A percentile compares a stretch with the other conserved stretches of the same genome.
phyloP scores from a whole-genome alignment of 176 grass and related monocot genomes.

The Carex pumila region DNA sequence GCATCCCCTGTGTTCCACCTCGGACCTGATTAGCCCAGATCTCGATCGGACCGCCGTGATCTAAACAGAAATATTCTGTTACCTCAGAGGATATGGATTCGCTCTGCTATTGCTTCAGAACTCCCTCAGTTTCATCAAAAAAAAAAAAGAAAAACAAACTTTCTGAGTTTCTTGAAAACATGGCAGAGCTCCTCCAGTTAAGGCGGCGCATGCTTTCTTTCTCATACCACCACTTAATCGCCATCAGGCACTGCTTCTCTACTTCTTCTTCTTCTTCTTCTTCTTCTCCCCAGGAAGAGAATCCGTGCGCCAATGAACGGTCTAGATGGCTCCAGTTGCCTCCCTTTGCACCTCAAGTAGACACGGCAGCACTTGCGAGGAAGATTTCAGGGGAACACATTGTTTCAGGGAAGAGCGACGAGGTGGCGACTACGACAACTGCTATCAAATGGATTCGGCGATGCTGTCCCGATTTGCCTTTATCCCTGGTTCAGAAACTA shows the following conservation, averaged over 20 bases:
- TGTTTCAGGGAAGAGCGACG: neutral
- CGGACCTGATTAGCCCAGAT: too few species aligned
- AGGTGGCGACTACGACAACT: slow-evolving; percentile 15
- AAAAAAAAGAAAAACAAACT: too few species aligned
- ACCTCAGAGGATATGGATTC: too few species aligned
- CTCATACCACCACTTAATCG: neutral
- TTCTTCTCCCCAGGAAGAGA: neutral
- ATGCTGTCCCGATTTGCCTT: slow-evolving; percentile 65
- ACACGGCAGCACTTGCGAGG: slow-evolving; percentile 31
- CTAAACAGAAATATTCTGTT: too few species aligned
- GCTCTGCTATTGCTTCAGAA: too few species aligned
- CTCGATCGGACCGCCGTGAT: too few species aligned
- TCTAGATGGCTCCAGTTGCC: slow-evolving; percentile 54
- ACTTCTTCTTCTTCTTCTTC: neutral
- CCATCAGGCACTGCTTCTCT: slow-evolving; percentile 1
- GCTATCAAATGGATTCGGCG: slow-evolving; percentile 72
- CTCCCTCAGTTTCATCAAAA: too few species aligned
- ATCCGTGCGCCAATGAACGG: slow-evolving; percentile 16
- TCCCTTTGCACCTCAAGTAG: slow-evolving; percentile 45
- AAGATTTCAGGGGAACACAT: slow-evolving; percentile 24
- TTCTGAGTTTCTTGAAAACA: neutral
- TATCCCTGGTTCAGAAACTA: slow-evolving; percentile 66
- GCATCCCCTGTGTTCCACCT: too few species aligned
- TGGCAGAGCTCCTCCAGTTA: slow-evolving; percentile 34
- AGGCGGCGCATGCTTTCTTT: slow-evolving; percentile 14